Conservation (phyloP, 768 basidiomycete genomes). For the Mrakia gelida region DNA sequence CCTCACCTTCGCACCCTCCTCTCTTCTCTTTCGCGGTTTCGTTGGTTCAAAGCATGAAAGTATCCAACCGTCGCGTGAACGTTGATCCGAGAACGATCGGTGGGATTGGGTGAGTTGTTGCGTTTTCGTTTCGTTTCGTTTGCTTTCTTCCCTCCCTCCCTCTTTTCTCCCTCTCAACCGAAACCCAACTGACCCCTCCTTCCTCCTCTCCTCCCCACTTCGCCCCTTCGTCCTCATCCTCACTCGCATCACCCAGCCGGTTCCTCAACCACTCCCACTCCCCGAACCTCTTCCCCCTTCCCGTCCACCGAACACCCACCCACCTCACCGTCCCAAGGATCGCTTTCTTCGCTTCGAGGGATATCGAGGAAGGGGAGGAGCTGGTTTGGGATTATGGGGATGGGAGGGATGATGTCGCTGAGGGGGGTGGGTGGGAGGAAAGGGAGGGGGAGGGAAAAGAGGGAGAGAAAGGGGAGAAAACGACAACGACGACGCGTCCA, state of each 20-base stretch:
- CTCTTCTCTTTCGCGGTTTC: no score
- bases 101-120: neutral
- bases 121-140: neutral
- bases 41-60: neutral
- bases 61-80: neutral
- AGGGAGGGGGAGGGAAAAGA: neutral
- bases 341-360: constrained; percentile 23
- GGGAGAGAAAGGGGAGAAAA: neutral
- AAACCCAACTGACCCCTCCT: neutral
- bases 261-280: constrained; percentile 32
- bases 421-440: neutral
- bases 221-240: neutral
- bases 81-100: neutral
- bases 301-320: constrained; percentile 12
- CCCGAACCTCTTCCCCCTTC: constrained; percentile 26
- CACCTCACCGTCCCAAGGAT: constrained; percentile 21
- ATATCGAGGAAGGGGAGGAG: constrained; percentile 12
- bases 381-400: constrained; percentile 31
- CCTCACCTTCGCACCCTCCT: no score
- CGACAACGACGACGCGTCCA: neutral
- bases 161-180: neutral
- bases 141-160: neutral
- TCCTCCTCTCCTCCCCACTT: neutral
- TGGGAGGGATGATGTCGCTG: neutral
- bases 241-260: neutral